Base-by-base conservation (phyloP, 192 early-diverging fungal genomes). In the Coemansia sp. region DNA sequence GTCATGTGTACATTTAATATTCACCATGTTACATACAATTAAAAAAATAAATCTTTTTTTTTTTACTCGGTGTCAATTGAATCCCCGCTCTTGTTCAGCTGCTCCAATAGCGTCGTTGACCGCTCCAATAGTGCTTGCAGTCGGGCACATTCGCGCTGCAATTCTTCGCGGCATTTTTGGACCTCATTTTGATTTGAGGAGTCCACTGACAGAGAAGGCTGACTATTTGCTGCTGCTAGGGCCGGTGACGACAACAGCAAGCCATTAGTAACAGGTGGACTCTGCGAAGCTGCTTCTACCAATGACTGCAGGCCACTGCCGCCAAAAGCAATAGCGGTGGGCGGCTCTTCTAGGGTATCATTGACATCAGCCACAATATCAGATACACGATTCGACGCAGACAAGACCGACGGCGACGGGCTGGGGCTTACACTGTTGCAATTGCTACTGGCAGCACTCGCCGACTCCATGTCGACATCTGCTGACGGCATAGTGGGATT, bases 131-230 rank as follows among this genome's bases (percentile, higher is more conserved):
- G 61, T 34, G 67, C 69, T 53, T 81, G 70, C 58, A 81, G 71
- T 1, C 79, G 50, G 24, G 68, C 58, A 38, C 79, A 81, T 36
- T 81, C 79, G 3, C 79, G 74, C 71, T 81, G 79, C 20, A 81
- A 62, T 57, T 76, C 80, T 44, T 71, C 75, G 57, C 80, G 80
- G 15, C 71, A 71, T 47, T 53, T 60, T 15, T 75, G 57, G 4
- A 81, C 74, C 36, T 81, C 79, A 0, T 20, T 36, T 5, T 70
- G 74, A 29, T 65, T 68, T 3, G 74, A 41, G 27, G 11, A 22
- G 20, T 55, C 27, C 24, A 24, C 24, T 24, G 24, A 24, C 24
- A 24, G 24, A 24, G 24, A 24, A 24, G 24, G 0, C 24, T 1
- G 24, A 24, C 24, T 24, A 24, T 24, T 24, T 24, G 24, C 24